Percentiles rank a stretch among this genome's conserved stretches.
Conservation (phyloP, 2,329 filamentous ascomycete genomes). For the Fusarium keratoplasticum region DNA sequence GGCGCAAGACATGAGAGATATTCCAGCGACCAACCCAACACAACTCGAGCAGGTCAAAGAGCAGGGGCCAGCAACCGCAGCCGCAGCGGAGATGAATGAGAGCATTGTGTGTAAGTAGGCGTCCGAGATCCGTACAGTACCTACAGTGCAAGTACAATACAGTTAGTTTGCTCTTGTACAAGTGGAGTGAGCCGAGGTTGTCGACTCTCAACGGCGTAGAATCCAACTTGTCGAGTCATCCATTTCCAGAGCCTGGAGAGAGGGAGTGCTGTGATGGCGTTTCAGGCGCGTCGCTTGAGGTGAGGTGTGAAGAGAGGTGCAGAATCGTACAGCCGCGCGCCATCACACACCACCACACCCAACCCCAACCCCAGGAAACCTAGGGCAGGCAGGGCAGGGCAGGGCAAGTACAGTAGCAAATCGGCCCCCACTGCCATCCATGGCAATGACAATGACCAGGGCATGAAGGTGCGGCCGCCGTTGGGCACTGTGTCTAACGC, state of each 20-base stretch:
- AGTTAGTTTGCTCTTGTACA: conserved; percentile 11
- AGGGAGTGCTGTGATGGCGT: conserved; percentile 28
- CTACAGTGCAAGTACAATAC: not conserved
- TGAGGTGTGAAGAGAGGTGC: conserved; percentile 32
- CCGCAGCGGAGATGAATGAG: conserved; percentile 19
- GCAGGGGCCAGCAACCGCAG: conserved; percentile 14
- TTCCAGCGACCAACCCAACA: conserved; percentile 20
- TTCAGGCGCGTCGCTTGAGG: conserved; percentile 32
- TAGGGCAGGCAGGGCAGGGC: not conserved
- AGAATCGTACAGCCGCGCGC: conserved; percentile 43
- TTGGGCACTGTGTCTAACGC: conserved; percentile 32
- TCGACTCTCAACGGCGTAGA: conserved; percentile 11
- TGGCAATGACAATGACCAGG: not conserved
- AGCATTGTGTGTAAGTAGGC: not conserved
- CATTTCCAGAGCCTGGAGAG: conserved; percentile 10
- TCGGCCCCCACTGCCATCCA: conserved; percentile 34
- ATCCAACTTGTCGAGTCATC: conserved; percentile 25
- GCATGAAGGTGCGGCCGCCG: conserved; percentile 11
- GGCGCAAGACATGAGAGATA: conserved; percentile 29
- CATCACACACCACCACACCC: conserved; percentile 20
- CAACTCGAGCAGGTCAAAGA: not conserved
- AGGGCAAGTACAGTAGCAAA: not conserved
- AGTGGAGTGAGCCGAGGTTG: conserved; percentile 29
- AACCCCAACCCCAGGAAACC: conserved; percentile 24
- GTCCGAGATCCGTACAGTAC: not conserved